A percentile compares a stretch with the other conserved stretches of the same genome.
phyloP scores from a whole-genome alignment of 2,329 filamentous ascomycete species.

The Pseudofabraea citricarpa region DNA sequence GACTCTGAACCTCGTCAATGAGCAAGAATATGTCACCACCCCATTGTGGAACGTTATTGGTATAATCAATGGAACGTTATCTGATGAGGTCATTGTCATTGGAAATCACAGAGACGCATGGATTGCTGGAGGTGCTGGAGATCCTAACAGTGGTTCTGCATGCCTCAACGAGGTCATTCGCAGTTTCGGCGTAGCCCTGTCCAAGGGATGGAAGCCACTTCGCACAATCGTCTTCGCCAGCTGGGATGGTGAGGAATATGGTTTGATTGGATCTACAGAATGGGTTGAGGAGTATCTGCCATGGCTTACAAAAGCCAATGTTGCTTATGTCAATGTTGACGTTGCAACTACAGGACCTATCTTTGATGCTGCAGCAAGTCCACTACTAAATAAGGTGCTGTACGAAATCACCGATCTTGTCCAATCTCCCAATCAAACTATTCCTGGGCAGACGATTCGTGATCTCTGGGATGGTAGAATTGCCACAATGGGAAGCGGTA shows the following conservation, averaged over 20 bases:
- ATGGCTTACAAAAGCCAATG: conserved; percentile 66
- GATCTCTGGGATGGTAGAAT: conserved; percentile 50
- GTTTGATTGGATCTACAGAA: conserved; percentile 74
- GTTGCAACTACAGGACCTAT: conserved; percentile 57
- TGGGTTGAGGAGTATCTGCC: conserved; percentile 81
- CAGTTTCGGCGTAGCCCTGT: conserved; percentile 66
- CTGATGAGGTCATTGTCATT: conserved; percentile 82
- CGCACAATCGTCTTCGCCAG: conserved; percentile 85
- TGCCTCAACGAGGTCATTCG: conserved; percentile 74
- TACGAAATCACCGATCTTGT: conserved; percentile 50
- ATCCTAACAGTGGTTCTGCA: conserved; percentile 79
- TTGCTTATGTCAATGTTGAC: conserved; percentile 78
- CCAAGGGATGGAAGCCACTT: conserved; percentile 75
- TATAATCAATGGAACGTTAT: conserved; percentile 81
- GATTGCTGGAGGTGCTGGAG: conserved; percentile 78
- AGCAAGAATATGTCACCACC: conserved; percentile 77
- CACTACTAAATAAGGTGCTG: conserved; percentile 58
- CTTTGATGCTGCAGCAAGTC: conserved; percentile 53
- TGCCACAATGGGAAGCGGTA: conserved; percentile 56
- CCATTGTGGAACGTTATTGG: conserved; percentile 91
- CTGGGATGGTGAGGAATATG: conserved; percentile 75
- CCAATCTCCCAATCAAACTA: conserved; percentile 31
- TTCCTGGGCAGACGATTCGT: conserved; percentile 32
- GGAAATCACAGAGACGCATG: conserved; percentile 93
- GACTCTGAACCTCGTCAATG: conserved; percentile 68